phyloP scores from a whole-genome alignment of 169 alveolate genomes.

The Plasmodium blacklocki region DNA sequence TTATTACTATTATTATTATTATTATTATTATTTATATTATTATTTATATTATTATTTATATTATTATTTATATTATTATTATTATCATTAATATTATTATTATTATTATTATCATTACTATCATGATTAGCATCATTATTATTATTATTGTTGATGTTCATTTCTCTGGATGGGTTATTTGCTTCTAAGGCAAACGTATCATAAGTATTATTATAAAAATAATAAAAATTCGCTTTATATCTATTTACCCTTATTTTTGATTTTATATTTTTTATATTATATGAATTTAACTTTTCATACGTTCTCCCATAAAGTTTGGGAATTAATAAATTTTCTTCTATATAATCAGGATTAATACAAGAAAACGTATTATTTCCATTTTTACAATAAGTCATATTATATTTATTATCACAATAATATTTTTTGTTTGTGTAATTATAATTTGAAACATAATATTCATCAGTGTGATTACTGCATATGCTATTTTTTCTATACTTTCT shows the following conservation, averaged over 20 bases:
- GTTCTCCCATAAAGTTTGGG: slow-evolving; percentile 64
- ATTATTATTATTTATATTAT: slow-evolving; percentile 2
- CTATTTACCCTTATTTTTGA: slow-evolving; percentile 68
- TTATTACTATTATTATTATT: slow-evolving; percentile 28
- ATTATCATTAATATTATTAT: slow-evolving; percentile 2
- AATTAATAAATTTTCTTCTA: slow-evolving; percentile 21
- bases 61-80: slow-evolving; percentile 32
- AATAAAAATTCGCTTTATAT: slow-evolving; percentile 67
- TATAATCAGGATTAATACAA: slow-evolving; percentile 4
- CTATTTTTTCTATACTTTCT: slow-evolving; percentile 40
- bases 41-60: slow-evolving; percentile 11
- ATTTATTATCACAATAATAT: neutral
- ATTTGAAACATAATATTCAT: slow-evolving; percentile 17
- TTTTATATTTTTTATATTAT: slow-evolving; percentile 49
- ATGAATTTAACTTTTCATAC: slow-evolving; percentile 55
- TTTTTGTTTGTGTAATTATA: slow-evolving; percentile 18
- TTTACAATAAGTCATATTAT: neutral
- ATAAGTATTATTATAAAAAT: slow-evolving; percentile 53
- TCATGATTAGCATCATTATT: slow-evolving; percentile 36
- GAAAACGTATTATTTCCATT: slow-evolving; percentile 3
- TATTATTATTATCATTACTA: slow-evolving; percentile 26
- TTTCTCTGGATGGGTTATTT: neutral
- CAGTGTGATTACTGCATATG: slow-evolving; percentile 30
- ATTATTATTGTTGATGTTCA: slow-evolving; percentile 13
- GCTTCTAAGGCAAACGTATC: slow-evolving; percentile 3